Conservation (phyloP, 495 filamentous ascomycete species). For the Hypoxylon perforatum region DNA sequence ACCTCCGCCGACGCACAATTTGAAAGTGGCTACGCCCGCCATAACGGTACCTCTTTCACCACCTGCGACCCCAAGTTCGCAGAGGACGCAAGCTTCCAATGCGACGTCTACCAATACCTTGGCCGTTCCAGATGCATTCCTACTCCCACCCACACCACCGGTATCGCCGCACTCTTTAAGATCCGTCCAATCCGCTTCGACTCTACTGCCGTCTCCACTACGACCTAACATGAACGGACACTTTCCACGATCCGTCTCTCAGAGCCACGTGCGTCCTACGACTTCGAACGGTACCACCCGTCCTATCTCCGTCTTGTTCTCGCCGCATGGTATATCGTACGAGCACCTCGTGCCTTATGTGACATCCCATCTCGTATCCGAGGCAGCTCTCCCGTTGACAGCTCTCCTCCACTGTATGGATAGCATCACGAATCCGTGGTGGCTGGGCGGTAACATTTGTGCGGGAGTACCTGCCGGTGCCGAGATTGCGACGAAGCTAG, state of each 20-base stretch:
- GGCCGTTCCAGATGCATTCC: slow-evolving; percentile 53
- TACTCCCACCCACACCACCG: slow-evolving; percentile 55
- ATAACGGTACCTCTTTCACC: slow-evolving; percentile 43
- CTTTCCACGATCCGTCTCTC: slow-evolving; percentile 34
- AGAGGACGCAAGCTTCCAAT: slow-evolving; percentile 39
- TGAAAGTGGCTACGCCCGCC: slow-evolving; percentile 15
- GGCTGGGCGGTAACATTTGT: slow-evolving; percentile 70
- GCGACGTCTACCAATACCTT: slow-evolving; percentile 59
- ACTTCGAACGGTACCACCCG: slow-evolving; percentile 29
- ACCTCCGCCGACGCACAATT: slow-evolving; percentile 54
- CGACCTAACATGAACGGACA: slow-evolving; percentile 6
- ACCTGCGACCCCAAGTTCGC: slow-evolving; percentile 47
- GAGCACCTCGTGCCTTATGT: slow-evolving; percentile 62
- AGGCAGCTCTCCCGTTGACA: slow-evolving; percentile 70
- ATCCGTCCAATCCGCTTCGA: slow-evolving; percentile 48
- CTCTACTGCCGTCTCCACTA: slow-evolving; percentile 44
- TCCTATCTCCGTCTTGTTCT: slow-evolving; percentile 67
- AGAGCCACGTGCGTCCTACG: slow-evolving; percentile 29
- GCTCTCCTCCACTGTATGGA: slow-evolving; percentile 74
- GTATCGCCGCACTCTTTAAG: slow-evolving; percentile 46
- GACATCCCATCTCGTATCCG: slow-evolving; percentile 63
- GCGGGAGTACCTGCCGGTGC: slow-evolving; percentile 66
- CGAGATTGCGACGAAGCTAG: slow-evolving; percentile 65
- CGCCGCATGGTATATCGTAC: slow-evolving; percentile 68
- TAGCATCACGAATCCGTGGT: slow-evolving; percentile 69